Conservation (phyloP, 495 filamentous ascomycete genomes). For the Immersiella caudata region DNA sequence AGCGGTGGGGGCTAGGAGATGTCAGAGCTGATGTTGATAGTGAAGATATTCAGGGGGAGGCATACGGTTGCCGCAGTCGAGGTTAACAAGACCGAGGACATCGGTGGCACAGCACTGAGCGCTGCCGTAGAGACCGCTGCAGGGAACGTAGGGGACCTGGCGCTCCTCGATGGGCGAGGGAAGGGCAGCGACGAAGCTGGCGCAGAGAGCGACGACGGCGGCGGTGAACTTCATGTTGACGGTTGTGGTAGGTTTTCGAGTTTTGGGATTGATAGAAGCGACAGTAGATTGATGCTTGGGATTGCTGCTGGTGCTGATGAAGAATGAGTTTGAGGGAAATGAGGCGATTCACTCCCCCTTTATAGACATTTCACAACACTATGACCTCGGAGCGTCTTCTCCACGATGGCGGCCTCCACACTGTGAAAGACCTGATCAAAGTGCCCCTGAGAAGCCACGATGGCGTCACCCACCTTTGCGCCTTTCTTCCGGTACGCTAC, state of each 20-base stretch:
- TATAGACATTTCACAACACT: background rate
- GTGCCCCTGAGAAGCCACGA: background rate
- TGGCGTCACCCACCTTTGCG: background rate
- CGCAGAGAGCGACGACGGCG: slow-evolving; percentile 32
- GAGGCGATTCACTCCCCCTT: background rate
- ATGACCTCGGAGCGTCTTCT: background rate
- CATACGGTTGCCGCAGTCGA: slow-evolving; percentile 47
- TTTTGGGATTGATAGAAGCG: background rate
- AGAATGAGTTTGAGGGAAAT: background rate
- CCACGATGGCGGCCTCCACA: background rate
- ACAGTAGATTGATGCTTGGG: background rate
- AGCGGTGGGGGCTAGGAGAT: slow-evolving; percentile 31
- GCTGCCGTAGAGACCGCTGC: slow-evolving; percentile 45
- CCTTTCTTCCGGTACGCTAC: background rate
- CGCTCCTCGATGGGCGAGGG: slow-evolving; percentile 35
- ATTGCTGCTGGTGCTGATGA: background rate
- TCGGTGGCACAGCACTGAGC: slow-evolving; percentile 50
- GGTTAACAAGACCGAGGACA: slow-evolving; percentile 45
- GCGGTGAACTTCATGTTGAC: slow-evolving; percentile 36
- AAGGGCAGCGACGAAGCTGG: slow-evolving; percentile 28
- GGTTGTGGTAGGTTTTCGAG: background rate
- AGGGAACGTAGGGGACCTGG: slow-evolving; percentile 41
- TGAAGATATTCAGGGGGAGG: too few species aligned
- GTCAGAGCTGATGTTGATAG: slow-evolving; percentile 19
- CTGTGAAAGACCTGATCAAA: background rate